Conservation (phyloP, 495 filamentous ascomycete species). For the Aspergillus indologenus region DNA sequence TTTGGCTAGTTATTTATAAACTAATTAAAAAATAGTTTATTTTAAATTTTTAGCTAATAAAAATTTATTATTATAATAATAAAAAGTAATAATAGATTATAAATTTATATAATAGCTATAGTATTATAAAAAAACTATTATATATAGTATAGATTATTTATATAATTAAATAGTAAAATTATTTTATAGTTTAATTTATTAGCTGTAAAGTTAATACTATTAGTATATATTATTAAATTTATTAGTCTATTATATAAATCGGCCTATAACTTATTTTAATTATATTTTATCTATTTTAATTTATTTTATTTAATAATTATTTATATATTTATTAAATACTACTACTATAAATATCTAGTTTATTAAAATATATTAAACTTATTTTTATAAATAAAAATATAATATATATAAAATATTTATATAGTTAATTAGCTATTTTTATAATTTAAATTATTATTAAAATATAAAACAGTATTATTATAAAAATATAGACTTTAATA, state of each 20-base stretch:
- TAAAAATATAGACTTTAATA: no score
- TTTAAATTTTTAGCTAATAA: slow-evolving; percentile 1
- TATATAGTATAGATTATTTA: neutral
- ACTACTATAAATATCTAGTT: neutral
- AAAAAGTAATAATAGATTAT: slow-evolving; percentile 2
- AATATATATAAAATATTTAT: no score
- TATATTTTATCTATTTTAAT: no score
- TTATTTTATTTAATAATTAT: no score
- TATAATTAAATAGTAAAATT: slow-evolving; percentile 1
- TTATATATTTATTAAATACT: neutral
- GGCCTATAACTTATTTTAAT: no score
- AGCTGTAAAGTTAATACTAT: no score
- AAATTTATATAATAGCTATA: neutral
- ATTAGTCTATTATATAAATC: no score
- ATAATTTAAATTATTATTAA: no score
- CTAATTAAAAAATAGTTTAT: slow-evolving; percentile 6
- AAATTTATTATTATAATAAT: slow-evolving; percentile 1
- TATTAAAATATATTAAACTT: neutral
- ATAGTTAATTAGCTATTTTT: no score
- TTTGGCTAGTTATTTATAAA: slow-evolving; percentile 1
- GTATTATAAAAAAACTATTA: neutral
- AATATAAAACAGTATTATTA: no score
- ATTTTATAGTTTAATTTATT: neutral
- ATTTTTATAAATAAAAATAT: neutral
- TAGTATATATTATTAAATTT: no score